These are phyloP conservation scores for Erigeron canadensis DNA, from an alignment of 129 eudicot genomes.

Conservation along the genomic window DNA sequence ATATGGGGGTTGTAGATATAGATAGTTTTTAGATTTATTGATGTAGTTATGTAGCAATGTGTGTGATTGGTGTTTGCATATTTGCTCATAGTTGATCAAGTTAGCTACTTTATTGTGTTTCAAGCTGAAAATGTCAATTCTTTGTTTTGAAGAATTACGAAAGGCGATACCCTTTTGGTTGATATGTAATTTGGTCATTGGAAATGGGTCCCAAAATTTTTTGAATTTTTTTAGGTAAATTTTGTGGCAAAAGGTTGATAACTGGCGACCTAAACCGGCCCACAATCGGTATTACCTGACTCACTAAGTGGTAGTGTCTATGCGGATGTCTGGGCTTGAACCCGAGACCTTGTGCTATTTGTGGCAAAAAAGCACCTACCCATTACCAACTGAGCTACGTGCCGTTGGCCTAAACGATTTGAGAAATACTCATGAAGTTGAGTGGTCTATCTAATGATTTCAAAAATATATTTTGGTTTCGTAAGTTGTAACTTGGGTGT, in stretches of 20 bases:
- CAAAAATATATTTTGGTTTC: no score
- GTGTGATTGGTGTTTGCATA: constrained; percentile 1
- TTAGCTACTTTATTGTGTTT: not conserved
- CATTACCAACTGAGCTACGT: no score
- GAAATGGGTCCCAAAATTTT: no score
- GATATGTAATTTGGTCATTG: not conserved
- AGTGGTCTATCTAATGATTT: no score
- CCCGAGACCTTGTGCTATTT: no score
- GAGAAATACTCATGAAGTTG: not conserved
- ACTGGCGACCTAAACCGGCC: not conserved
- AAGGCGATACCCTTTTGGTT: not conserved
- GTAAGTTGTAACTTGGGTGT: no score
- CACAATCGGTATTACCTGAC: no score
- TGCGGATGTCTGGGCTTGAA: no score
- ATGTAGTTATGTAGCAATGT: constrained; percentile 4
- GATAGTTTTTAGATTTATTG: no score
- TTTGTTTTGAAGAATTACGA: not conserved
- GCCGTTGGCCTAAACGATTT: not conserved
- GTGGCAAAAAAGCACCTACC: no score
- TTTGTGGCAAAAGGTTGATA: not conserved
- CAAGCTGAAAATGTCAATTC: not conserved
- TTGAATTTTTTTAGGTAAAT: no score
- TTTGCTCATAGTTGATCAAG: not conserved
- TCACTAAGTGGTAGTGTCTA: no score
- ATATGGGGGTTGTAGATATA: not conserved